Percentiles rank a stretch among this genome's conserved stretches.
Conservation (phyloP, 1,284 basidiomycete genomes). For the Trametes sp. region DNA sequence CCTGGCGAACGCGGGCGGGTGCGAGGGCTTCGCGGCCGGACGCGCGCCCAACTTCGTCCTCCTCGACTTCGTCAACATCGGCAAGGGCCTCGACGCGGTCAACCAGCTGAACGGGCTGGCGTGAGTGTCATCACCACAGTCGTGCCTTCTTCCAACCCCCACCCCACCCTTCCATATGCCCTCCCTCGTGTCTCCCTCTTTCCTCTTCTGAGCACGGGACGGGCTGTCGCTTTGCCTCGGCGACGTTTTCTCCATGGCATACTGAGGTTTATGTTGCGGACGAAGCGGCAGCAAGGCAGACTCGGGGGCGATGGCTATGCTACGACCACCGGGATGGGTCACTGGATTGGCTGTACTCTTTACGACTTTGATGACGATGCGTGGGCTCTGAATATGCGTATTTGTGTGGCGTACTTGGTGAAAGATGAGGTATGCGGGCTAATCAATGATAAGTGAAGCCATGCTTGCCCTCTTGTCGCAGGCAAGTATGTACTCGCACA, state of each 20-base stretch:
- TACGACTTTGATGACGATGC: slow-evolving; percentile 9
- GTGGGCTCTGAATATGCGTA: slow-evolving; percentile 3
- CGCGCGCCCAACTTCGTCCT: slow-evolving; percentile 59
- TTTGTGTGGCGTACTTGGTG: too few relatives aligned
- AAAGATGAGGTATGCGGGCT: too few relatives aligned
- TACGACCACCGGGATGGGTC: slow-evolving; percentile 9
- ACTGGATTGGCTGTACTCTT: slow-evolving; percentile 4
- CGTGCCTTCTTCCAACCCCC: background rate
- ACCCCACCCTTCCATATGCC: background rate
- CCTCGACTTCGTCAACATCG: slow-evolving; percentile 58
- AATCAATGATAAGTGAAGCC: too few relatives aligned
- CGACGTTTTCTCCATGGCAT: background rate
- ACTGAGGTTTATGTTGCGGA: slow-evolving; percentile 2
- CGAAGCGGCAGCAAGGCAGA: background rate
- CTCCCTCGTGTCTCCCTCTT: background rate
- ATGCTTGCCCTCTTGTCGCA: too few relatives aligned
- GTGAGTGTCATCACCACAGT: slow-evolving; percentile 23
- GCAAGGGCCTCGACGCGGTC: slow-evolving; percentile 51
- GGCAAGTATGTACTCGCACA: too few relatives aligned
- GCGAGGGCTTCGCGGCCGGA: slow-evolving; percentile 50
- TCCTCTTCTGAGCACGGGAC: background rate
- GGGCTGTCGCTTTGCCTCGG: background rate
- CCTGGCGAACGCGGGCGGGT: slow-evolving; percentile 52
- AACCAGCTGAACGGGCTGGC: slow-evolving; percentile 53
- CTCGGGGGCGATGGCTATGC: background rate